Base-by-base conservation (phyloP, 495 filamentous ascomycete species). In the Xylaria sp. region DNA sequence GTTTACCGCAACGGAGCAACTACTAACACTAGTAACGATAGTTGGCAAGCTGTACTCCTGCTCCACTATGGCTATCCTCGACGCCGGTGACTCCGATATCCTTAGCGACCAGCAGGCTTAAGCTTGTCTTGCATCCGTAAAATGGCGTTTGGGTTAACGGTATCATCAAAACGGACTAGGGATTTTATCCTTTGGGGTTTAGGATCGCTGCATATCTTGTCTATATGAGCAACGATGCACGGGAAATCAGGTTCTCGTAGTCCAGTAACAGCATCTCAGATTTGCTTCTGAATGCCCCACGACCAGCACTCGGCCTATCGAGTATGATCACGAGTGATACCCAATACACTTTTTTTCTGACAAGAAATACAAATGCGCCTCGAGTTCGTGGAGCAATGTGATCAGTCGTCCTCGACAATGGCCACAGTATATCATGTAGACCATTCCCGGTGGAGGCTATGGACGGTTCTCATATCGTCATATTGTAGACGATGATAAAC, bases 71-170 rank as follows among this genome's bases (percentile, higher is more conserved):
- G 90, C 94, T 71, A 90, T 98, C 81, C 84, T 98, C 53, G 95
- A 98, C 85, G 94, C 93, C 83, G 96, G 96, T 92, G 96, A 98
- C 90, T 96, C 93, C 67, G 95, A 99, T 85, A 98, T 98, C 83
- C 88, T 99, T 76, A 88, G 83, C 84, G 88, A 91, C 77, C 85
- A 87, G 79, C 82, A 87, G 75, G 82, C 87, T 76, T 92, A 69
- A 68, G 76, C 62, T 48, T 71, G 5, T 52, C 61, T 71, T 66
- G 48, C 71, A 65, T 73, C 31, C 67, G 77, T 76, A 59, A 58
- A 58, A 79, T 77, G 82, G 83, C 81, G 82, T 85, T 85, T 76
- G 73, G 80, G 84, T 75, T 71, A 63, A 73, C 71, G 70, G 77
- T 75, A 43, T 69, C 44, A 68, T 70, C 53, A 73, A 76, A 77